Conservation (phyloP, 225 moss, liverwort and hornwort genomes). For the Anthoceros angustus region DNA sequence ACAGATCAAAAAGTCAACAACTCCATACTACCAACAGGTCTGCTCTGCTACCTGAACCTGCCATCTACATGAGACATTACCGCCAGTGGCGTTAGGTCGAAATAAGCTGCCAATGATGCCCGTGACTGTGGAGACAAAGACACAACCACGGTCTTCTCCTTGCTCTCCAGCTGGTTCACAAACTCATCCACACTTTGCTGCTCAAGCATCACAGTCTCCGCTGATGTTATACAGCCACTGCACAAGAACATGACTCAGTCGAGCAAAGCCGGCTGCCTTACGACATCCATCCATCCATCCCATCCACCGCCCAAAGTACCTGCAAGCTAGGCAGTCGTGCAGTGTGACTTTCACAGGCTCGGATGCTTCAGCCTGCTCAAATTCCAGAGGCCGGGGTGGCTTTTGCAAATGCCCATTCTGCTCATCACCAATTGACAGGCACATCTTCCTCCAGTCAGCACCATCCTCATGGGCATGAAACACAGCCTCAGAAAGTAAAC, state of each 20-base stretch:
- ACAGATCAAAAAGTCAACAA: neutral
- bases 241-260: conserved; percentile 8
- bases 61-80: neutral
- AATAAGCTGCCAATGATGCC: conserved; percentile 79
- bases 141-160: conserved; percentile 61
- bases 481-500: too few species aligned
- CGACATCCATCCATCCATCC: too few species aligned
- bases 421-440: conserved; percentile 15
- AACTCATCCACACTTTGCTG: conserved; percentile 83
- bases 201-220: conserved; percentile 93
- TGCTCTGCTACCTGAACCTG: neutral
- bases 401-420: conserved; percentile 33
- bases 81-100: conserved; percentile 49
- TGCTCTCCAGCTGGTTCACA: conserved; percentile 32
- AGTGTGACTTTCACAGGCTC: conserved; percentile 66
- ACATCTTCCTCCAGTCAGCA: conserved; percentile 8
- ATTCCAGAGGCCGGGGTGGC: conserved; percentile 14
- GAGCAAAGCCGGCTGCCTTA: neutral
- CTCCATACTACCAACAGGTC: neutral
- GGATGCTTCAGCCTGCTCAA: conserved; percentile 20
- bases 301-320: neutral
- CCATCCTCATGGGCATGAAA: too few species aligned
- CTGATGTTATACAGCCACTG: conserved; percentile 90
- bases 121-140: conserved; percentile 96
- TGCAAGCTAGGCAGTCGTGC: conserved; percentile 75